Percentiles rank a stretch among this genome's conserved stretches.
Conservation (phyloP, 257 asterid genomes). For the Buddleja alternifolia region DNA sequence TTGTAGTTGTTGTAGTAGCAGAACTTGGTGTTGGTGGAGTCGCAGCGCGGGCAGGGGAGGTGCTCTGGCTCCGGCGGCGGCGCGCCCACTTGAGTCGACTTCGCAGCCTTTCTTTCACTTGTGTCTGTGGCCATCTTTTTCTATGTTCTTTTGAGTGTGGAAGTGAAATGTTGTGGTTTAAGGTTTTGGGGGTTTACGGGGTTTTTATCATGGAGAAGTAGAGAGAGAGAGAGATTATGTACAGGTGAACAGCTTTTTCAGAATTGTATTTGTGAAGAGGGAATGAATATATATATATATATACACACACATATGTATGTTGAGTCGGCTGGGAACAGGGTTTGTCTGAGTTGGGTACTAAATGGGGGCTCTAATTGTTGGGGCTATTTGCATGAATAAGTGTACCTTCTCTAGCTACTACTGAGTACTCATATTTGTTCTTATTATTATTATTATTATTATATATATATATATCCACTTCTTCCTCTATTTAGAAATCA, state of each 20-base stretch:
- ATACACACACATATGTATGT: too few species aligned
- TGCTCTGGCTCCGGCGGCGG: slow-evolving; percentile 77
- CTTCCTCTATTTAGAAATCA: background rate
- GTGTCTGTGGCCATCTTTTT: slow-evolving; percentile 48
- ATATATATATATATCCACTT: too few species aligned
- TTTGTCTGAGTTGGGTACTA: slow-evolving; percentile 48
- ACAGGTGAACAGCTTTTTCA: background rate
- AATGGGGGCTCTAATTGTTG: slow-evolving; percentile 40
- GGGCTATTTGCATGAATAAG: slow-evolving; percentile 29
- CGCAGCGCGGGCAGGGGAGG: slow-evolving; percentile 77
- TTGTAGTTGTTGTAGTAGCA: slow-evolving; percentile 86
- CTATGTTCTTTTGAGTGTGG: background rate
- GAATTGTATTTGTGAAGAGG: slow-evolving; percentile 2
- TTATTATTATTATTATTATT: background rate
- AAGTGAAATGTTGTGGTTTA: background rate
- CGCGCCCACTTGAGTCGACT: slow-evolving; percentile 46
- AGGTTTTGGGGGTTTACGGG: slow-evolving; percentile 27
- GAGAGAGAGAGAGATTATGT: slow-evolving; percentile 32
- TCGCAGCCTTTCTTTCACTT: slow-evolving; percentile 38
- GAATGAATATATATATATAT: slow-evolving; percentile 16
- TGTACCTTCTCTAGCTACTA: background rate
- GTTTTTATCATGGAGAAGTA: slow-evolving; percentile 33
- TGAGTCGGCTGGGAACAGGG: slow-evolving; percentile 74
- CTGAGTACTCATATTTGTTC: too few species aligned
- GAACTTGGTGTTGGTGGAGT: slow-evolving; percentile 72